Evolutionary conservation across 116 monocot genomes (phyloP).

Genomic region (Trichopus zeylanicus): DNA sequence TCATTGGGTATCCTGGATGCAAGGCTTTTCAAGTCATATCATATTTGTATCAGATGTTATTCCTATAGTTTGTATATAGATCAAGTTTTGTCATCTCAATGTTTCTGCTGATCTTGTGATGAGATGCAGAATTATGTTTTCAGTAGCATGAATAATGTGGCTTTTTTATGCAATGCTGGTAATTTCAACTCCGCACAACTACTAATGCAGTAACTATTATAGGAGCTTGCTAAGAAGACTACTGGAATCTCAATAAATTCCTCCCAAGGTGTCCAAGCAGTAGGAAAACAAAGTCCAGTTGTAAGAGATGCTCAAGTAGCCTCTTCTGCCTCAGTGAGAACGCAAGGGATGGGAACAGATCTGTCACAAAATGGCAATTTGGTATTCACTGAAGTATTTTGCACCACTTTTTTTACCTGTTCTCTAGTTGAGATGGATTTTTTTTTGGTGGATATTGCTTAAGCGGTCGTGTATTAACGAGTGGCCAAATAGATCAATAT

Average conservation of each 20-base stretch:
- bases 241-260: conserved; percentile 5
- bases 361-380: neutral
- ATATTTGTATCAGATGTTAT: no score
- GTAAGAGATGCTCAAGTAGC: conserved; percentile 8
- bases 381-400: neutral
- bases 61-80: no score
- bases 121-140: no score
- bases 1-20: no score
- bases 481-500: no score
- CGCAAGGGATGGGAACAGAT: conserved; percentile 5
- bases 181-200: neutral
- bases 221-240: conserved; percentile 14
- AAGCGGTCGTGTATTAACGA: no score
- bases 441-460: neutral
- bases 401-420: neutral
- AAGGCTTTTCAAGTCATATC: no score
- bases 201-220: neutral
- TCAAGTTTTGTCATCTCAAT: no score
- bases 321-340: conserved; percentile 4
- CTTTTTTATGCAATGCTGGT: no score
- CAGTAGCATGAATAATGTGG: no score
- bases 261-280: neutral
- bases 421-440: neutral
- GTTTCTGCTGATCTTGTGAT: no score
- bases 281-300: neutral